A percentile compares a stretch with the other conserved stretches of the same genome.
Evolutionary conservation across 2,329 filamentous ascomycete species (phyloP).

Genomic region (Aspergillus quadrilineatus): DNA sequence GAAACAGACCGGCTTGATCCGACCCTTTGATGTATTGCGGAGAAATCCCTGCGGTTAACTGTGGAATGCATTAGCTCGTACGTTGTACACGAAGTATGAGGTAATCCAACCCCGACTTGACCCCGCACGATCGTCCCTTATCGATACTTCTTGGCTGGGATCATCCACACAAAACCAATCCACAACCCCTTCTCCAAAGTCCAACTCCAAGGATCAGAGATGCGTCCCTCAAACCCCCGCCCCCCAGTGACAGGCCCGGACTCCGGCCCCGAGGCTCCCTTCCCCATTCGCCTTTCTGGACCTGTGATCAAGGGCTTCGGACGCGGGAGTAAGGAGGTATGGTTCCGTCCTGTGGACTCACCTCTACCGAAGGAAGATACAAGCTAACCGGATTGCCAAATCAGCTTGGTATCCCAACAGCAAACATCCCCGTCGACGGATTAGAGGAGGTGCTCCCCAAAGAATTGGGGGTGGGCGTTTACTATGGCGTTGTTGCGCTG

Average conservation of each 20-base stretch:
- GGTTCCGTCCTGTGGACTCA: constrained; percentile 11
- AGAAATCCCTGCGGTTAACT: too few species aligned
- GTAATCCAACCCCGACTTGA: neutral
- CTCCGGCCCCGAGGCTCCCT: constrained; percentile 72
- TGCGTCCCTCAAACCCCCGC: constrained; percentile 56
- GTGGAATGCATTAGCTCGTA: neutral
- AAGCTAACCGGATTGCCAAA: neutral
- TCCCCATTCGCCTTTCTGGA: constrained; percentile 79
- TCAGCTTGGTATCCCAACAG: constrained; percentile 91
- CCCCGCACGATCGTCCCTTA: constrained; percentile 1
- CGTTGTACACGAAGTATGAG: neutral
- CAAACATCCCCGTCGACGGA: constrained; percentile 71
- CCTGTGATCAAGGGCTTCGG: constrained; percentile 91
- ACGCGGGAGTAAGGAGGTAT: constrained; percentile 84
- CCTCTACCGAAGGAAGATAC: neutral
- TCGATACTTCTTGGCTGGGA: constrained; percentile 2
- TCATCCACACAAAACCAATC: neutral
- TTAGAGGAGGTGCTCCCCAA: constrained; percentile 60
- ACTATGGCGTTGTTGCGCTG: constrained; percentile 88
- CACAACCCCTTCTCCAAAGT: neutral
- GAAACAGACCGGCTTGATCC: too few species aligned
- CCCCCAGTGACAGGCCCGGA: constrained; percentile 72
- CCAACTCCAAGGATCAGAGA: constrained; percentile 21
- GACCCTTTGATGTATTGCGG: too few species aligned
- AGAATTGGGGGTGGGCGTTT: constrained; percentile 74